Evolutionary conservation across 2,329 filamentous ascomycete genomes (phyloP).

Genomic region (Colletotrichum sidae): DNA sequence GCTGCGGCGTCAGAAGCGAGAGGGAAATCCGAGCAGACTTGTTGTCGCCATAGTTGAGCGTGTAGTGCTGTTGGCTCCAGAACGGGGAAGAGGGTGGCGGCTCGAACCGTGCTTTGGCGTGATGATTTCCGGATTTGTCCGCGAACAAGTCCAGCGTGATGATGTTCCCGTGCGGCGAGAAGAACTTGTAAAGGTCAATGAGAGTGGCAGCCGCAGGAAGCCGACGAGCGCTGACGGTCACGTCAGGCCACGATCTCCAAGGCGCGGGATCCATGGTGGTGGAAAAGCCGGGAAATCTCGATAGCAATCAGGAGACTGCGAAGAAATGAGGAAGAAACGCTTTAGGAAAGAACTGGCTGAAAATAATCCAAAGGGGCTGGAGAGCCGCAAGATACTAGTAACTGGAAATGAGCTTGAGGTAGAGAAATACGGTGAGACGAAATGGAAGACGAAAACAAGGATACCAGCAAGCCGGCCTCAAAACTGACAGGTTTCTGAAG

Average conservation of each 20-base stretch:
- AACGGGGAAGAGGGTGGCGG: conserved; percentile 65
- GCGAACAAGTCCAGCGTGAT: conserved; percentile 68
- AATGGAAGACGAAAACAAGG: too few species aligned
- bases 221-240: conserved; percentile 38
- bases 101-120: conserved; percentile 66
- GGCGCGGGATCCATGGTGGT: conserved; percentile 6
- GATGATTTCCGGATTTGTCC: conserved; percentile 50
- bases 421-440: too few species aligned
- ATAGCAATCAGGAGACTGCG: too few species aligned
- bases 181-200: conserved; percentile 61
- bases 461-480: too few species aligned
- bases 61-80: conserved; percentile 55
- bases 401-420: too few species aligned
- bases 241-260: conserved; percentile 50
- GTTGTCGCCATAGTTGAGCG: conserved; percentile 36
- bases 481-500: too few species aligned
- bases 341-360: too few species aligned
- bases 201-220: conserved; percentile 47
- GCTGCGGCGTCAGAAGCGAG: conserved; percentile 1
- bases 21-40: conserved; percentile 14
- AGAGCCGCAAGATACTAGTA: too few species aligned
- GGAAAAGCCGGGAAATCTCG: not conserved
- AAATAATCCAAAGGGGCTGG: too few species aligned
- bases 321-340: too few species aligned
- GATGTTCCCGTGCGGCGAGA: conserved; percentile 65